A percentile compares a stretch with the other conserved stretches of the same genome.
Conservation (phyloP, 2,329 filamentous ascomycete species). For the Sarocladium oryzae region DNA sequence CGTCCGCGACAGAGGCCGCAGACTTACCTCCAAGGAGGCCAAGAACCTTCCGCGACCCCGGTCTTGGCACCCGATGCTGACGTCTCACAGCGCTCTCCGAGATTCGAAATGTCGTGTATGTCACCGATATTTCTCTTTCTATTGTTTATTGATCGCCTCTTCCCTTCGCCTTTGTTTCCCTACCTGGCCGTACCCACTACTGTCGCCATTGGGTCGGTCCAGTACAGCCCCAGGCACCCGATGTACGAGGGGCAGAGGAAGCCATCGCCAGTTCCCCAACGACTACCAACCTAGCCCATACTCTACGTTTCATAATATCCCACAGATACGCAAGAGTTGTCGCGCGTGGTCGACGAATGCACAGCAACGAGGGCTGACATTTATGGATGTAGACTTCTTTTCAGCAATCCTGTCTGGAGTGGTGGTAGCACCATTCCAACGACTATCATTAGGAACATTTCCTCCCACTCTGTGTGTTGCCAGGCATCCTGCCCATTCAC, state of each 20-base stretch:
- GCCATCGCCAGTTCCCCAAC: not conserved
- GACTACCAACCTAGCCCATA: too few species aligned
- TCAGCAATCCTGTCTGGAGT: slow-evolving; percentile 52
- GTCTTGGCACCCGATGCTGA: slow-evolving; percentile 30
- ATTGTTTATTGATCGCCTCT: not conserved
- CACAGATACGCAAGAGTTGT: too few species aligned
- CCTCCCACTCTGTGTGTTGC: slow-evolving; percentile 45
- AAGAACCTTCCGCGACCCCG: slow-evolving; percentile 22
- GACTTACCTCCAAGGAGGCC: slow-evolving; percentile 14
- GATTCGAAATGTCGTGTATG: slow-evolving; percentile 46
- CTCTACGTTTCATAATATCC: too few species aligned
- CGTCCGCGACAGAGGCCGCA: slow-evolving; percentile 3
- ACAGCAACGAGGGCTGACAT: not conserved
- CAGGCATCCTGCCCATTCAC: not conserved
- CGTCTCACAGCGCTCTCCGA: slow-evolving; percentile 38
- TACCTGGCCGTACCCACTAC: slow-evolving; percentile 2
- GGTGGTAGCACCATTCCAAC: slow-evolving; percentile 43
- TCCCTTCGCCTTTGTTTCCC: not conserved
- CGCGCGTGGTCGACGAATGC: too few species aligned
- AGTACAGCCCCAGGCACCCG: slow-evolving; percentile 9
- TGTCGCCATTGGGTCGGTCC: slow-evolving; percentile 3
- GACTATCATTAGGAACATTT: slow-evolving; percentile 51
- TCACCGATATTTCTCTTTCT: slow-evolving; percentile 14
- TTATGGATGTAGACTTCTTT: slow-evolving; percentile 41
- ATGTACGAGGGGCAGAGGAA: not conserved